Base-by-base conservation (phyloP, 2,329 filamentous ascomycete genomes). In the Emergomyces orientalis region DNA sequence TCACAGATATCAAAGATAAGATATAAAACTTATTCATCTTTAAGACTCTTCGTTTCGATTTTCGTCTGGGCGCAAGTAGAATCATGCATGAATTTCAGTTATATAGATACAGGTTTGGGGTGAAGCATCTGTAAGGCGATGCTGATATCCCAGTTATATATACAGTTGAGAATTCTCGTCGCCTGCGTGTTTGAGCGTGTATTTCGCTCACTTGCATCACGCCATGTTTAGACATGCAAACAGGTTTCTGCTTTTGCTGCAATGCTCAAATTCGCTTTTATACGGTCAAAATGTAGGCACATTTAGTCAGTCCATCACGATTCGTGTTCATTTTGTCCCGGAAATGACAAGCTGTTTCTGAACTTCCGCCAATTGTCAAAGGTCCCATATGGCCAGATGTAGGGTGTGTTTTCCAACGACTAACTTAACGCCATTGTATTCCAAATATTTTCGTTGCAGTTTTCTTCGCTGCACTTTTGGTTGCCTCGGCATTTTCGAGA, bases 401-500 rank as follows among this genome's bases (percentile, higher is more conserved):
- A 8, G 7, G 57, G 27, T 5, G 57, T 13, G 19, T 4, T 45
- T 32, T 58, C 22, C 17, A 58, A 47, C 8, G 6, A 4, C 39
- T 9, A 17, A 4, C 39, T 62, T 65, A 76, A 49, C 77, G 74
- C 78, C 78, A 80, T 65, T 77, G 76, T 19, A 81, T 78, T 47
- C 78, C 79, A 63, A 80, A 80, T 47, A 83, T 76, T 67, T 79
- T 82, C 68, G 81, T 73, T n/a, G 76, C 74, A 57, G 73, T 73
- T 27, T 73, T 74, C 63, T 77, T 78, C 54, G 73, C 73, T 19
- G 68, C 69, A 39, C 65, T 67, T 39, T 72, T 69, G 52, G 69
- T 72, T 37, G 78, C 75, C 30, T 74, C 73, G 8, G 72, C 75
- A 57, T 80, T 77, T 66, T 80, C 79, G 11, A 81, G 71, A 52